Evolutionary conservation across 208 protist species (phyloP), one percentile per base, ranked within the genome.

Genomic region (Strigomonas culicis): DNA sequence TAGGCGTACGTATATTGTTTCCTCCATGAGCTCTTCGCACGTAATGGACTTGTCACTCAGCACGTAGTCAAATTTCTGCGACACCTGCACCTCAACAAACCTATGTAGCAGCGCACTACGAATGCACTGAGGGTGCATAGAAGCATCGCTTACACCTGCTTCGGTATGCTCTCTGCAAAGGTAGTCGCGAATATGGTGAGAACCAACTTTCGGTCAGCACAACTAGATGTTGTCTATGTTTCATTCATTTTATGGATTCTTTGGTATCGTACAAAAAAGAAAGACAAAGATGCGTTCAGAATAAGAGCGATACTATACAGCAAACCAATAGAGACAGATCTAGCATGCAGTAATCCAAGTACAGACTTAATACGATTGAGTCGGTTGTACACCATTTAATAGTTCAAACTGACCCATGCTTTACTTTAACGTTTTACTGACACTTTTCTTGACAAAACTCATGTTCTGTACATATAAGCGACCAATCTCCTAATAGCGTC

Each of bases 121-220:
- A 0, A 84, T 17, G 89, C 82, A 4, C 82, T 82, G 19, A 91
- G 74, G 0, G 75, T 77, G 63, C 72, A 72, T 52, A 90, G 68
- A 7, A 84, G 87, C 1, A 93, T 74, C 25, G 77, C 72, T 66
- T 80, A 93, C 59, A 77, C 82, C 69, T 90, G 78, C 68, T 90
- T 81, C 32, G 87, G 87, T 84, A 90, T 90, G 28, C 68, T 6
- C 75, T 84, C 74, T 15, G 72, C 24, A 62, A 77, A 90, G 19
- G 79, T 90, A 11, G 70, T 82, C 13, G 87, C 90, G 62, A 86
- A 93, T 51, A 93, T 90, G 17, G 87, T 86, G 7, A 93, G 81
- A 52, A 84, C 61, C 4, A 80, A 83, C 27, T 72, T 85, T n/a
- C 83, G 83, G n/a, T 58, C 61, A n/a, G 25, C 63, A 25, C 61